Conservation (phyloP, 2,329 filamentous ascomycete genomes). For the Colletotrichum spaethianum region DNA sequence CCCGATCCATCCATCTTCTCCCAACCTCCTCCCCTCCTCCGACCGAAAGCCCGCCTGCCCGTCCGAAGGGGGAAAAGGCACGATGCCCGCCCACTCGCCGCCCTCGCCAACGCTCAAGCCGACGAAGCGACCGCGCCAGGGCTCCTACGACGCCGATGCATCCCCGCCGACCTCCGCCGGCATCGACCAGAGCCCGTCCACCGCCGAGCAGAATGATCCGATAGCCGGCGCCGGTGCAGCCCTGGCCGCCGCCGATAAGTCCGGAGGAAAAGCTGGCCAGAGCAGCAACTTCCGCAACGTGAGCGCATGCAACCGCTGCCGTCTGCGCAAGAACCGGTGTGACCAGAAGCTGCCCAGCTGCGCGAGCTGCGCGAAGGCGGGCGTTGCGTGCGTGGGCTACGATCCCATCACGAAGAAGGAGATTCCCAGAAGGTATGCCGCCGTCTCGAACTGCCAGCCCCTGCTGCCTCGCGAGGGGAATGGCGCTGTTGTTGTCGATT, state of each 20-base stretch:
- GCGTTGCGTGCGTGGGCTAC: slow-evolving; percentile 92
- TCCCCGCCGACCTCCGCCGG: slow-evolving; percentile 53
- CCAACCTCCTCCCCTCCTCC: neutral
- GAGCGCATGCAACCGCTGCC: slow-evolving; percentile 93
- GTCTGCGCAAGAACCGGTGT: slow-evolving; percentile 93
- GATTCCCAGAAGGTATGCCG: slow-evolving; percentile 86
- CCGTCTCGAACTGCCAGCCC: neutral
- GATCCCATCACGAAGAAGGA: slow-evolving; percentile 97
- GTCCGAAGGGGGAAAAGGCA: slow-evolving; percentile 16
- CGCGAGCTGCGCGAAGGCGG: slow-evolving; percentile 92
- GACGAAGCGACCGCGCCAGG: slow-evolving; percentile 70
- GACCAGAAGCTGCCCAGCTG: slow-evolving; percentile 94
- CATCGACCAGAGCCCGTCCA: slow-evolving; percentile 54
- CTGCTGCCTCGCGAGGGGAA: neutral
- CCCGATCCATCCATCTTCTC: neutral
- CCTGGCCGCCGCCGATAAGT: slow-evolving; percentile 47
- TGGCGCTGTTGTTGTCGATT: neutral
- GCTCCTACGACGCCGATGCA: slow-evolving; percentile 62
- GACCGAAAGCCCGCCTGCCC: neutral
- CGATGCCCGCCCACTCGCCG: slow-evolving; percentile 64
- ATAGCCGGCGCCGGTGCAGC: slow-evolving; percentile 46
- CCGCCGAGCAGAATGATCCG: slow-evolving; percentile 46
- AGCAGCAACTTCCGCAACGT: slow-evolving; percentile 86
- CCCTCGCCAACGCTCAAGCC: slow-evolving; percentile 66
- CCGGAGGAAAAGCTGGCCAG: slow-evolving; percentile 64